Percentiles rank a stretch among this genome's conserved stretches.
phyloP scores from a whole-genome alignment of 768 basidiomycete genomes.

The Russula griseocarnosa region DNA sequence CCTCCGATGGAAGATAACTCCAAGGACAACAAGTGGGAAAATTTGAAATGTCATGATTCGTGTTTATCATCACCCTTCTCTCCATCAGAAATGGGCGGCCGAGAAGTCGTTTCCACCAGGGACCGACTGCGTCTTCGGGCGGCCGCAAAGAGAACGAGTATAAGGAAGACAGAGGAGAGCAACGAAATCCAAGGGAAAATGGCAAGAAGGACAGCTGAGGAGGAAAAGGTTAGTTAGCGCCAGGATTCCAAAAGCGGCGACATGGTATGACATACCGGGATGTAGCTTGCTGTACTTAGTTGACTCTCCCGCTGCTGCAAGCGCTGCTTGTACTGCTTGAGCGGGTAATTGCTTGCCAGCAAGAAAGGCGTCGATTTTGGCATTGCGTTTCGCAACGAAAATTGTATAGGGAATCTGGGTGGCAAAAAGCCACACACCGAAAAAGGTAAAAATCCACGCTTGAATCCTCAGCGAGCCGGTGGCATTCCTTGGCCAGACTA shows the following conservation, averaged over 20 bases:
- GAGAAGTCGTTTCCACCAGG: not conserved
- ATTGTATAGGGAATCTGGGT: slow-evolving; percentile 46
- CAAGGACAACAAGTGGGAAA: not conserved
- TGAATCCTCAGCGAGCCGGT: slow-evolving; percentile 31
- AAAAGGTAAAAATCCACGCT: slow-evolving; percentile 40
- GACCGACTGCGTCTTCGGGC: not conserved
- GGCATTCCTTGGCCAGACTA: slow-evolving; percentile 27
- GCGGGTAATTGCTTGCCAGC: slow-evolving; percentile 38
- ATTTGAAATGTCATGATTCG: not conserved
- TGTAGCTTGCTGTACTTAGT: slow-evolving; percentile 17
- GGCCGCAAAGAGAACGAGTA: slow-evolving; percentile 16
- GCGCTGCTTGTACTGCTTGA: slow-evolving; percentile 36
- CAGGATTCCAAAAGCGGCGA: no score
- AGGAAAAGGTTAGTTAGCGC: not conserved
- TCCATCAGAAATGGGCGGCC: not conserved
- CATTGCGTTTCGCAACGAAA: slow-evolving; percentile 45
- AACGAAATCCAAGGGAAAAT: slow-evolving; percentile 24
- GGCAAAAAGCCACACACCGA: slow-evolving; percentile 47
- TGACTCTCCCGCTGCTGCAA: slow-evolving; percentile 8
- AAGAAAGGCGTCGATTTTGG: slow-evolving; percentile 43
- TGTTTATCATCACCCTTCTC: slow-evolving; percentile 3
- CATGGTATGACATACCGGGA: slow-evolving; percentile 1
- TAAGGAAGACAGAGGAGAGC: not conserved
- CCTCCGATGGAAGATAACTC: not conserved
- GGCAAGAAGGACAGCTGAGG: slow-evolving; percentile 19